Evolutionary conservation across 2,329 filamentous ascomycete genomes (phyloP), one percentile per base, ranked within the genome.

Genomic region (Ceratocystis albifundus): DNA sequence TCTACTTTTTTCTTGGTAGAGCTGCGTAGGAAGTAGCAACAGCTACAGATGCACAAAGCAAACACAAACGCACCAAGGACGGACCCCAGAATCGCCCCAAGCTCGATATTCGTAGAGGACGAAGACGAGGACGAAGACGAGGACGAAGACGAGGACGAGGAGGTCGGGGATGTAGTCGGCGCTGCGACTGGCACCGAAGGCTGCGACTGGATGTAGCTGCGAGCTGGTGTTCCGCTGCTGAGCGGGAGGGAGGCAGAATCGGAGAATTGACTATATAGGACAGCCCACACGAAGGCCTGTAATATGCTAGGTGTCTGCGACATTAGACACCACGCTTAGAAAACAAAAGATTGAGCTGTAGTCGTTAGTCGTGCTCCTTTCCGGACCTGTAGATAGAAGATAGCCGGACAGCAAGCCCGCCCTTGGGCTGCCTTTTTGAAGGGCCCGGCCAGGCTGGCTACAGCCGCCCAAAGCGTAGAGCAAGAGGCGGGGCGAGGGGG

Each of bases 1-100:
- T 28, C 4, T 57, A 25, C 30, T 12, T 7, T n/a, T 57, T 57
- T 22, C 10, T 57, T 57, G 20, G 20, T 22, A 10, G 46, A 50
- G 46, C 46, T 20, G 53, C 53, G 53, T 22, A 57, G 15, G 12
- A 57, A 57, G 22, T 30, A 30, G 22, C 41, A 63, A 44, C 61
- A 63, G 20, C 61, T 28, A 25, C 41, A 63, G 20, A 63, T 63
- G 36, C 61, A 63, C 30, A 63, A 15, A 22, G 22, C 41, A 30
- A 63, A 30, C 22, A 44, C 36, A 63, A 63, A 25, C 10, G 22
- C 36, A 7, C 61, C 61, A 17, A 63, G 48, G 6, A 63, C 41
- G 41, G 61, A 20, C 20, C 61, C 45, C 7, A 28, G 45, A 25
- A 63, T 63, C 17, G 41, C 61, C 8, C 61, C 61, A n/a, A 63